Evolutionary conservation across 176 grass and related monocot genomes (phyloP).

Genomic region (Pontederia paniculata): DNA sequence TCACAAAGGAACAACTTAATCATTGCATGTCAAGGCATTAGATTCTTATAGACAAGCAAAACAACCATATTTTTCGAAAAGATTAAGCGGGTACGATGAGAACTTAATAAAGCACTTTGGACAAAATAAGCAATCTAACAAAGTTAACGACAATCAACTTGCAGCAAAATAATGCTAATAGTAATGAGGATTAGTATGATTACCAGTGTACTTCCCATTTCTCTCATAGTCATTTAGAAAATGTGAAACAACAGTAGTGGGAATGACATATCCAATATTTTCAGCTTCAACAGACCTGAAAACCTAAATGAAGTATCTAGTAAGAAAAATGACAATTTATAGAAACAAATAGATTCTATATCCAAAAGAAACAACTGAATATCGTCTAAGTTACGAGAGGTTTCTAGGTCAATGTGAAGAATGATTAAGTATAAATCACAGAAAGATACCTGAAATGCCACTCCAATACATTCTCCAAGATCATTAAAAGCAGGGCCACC

Average conservation of each 20-base stretch:
- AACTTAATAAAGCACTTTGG: too few species aligned
- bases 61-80: too few species aligned
- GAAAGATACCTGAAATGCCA: conserved; percentile 92
- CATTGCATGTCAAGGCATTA: too few species aligned
- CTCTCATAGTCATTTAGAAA: conserved; percentile 87
- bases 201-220: conserved; percentile 98
- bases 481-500: conserved; percentile 98
- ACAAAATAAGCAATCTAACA: too few species aligned
- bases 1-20: too few species aligned
- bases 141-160: too few species aligned
- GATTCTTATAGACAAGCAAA: too few species aligned
- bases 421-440: not conserved
- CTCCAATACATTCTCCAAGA: conserved; percentile 91
- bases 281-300: conserved; percentile 91
- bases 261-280: conserved; percentile 99
- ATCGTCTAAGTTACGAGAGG: not conserved
- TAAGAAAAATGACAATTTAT: conserved; percentile 33
- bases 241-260: conserved; percentile 96
- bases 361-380: not conserved
- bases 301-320: conserved; percentile 65
- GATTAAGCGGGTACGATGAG: too few species aligned
- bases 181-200: not conserved
- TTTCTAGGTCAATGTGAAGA: not conserved
- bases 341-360: not conserved
- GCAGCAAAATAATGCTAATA: too few species aligned